phyloP scores from a whole-genome alignment of 2,329 filamentous ascomycete genomes.

The Nothophoma quercina region DNA sequence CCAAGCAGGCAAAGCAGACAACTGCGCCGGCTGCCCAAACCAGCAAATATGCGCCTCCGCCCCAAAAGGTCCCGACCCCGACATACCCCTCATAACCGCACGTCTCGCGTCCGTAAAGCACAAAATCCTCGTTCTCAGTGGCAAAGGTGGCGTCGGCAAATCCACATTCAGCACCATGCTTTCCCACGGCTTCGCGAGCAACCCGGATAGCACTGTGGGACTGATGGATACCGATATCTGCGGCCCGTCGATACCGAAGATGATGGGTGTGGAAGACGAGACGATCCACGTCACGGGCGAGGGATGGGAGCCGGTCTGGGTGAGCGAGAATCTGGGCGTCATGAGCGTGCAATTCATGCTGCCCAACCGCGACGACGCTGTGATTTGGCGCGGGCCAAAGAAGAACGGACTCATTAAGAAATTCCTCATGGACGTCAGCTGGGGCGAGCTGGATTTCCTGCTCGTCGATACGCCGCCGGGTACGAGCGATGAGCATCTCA shows the following conservation, averaged over 20 bases:
- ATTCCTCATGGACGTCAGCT: slow-evolving; percentile 96
- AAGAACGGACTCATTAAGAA: slow-evolving; percentile 99
- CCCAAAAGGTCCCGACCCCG: slow-evolving; percentile 93
- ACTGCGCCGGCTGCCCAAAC: slow-evolving; percentile 94
- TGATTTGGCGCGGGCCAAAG: slow-evolving; percentile 98
- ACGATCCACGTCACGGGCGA: slow-evolving; percentile 88
- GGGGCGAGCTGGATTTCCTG: slow-evolving; percentile 93
- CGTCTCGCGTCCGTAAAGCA: slow-evolving; percentile 83
- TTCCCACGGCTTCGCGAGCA: slow-evolving; percentile 85
- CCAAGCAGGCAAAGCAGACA: slow-evolving; percentile 72
- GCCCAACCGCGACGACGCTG: slow-evolving; percentile 88
- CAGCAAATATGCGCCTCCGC: slow-evolving; percentile 93
- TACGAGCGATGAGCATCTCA: slow-evolving; percentile 93
- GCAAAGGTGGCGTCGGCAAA: slow-evolving; percentile 97
- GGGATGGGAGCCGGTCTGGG: slow-evolving; percentile 96
- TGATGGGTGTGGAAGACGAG: slow-evolving; percentile 96
- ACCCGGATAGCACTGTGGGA: slow-evolving; percentile 80
- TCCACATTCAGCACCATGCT: slow-evolving; percentile 91
- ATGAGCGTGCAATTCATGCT: slow-evolving; percentile 99
- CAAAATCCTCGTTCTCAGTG: slow-evolving; percentile 90
- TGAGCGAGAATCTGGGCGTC: slow-evolving; percentile 88
- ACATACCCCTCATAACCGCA: slow-evolving; percentile 85
- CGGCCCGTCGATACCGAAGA: slow-evolving; percentile 94
- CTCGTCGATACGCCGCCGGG: slow-evolving; percentile 96
- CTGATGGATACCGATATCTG: slow-evolving; percentile 99